Base-by-base conservation (phyloP, 805 yeast genomes). In the Saccharomyces eubayanus region DNA sequence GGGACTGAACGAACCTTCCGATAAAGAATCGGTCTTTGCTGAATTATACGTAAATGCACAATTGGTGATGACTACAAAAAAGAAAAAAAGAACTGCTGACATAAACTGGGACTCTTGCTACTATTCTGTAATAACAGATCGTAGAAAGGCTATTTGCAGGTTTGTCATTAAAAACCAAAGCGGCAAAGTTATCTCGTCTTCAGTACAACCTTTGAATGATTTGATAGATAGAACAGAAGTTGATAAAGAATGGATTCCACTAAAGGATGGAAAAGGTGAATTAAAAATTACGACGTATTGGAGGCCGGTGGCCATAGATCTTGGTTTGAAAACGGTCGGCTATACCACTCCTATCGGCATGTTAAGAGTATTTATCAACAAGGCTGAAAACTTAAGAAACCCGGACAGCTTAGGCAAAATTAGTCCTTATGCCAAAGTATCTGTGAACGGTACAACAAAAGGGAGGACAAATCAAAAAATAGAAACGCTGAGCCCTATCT, bases 311-410 rank as follows among this genome's bases (percentile, higher is more conserved):
- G 80, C 77, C 43, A 70, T 90, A 62, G 73, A 67, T 54, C 81
- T 81, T 51, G 83, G 83, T 14, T 69, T 81, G 47, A 87, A 89
- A 55, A 70, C 84, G 21, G 80, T 83, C 58, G 89, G 89, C 51
- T 91, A 88, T 72, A 80, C 87, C 16, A 87, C 87, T 54, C 97
- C 97, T 47, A 83, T 90, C 66, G 97, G 98, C 65, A 89, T 86
- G 46, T 78, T 89, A 6, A 81, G 97, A 62, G 75, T 91, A 41
- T 74, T 78, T 53, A 70, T 91, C 59, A 80, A 80, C 58, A 77
- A 77, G 55, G 96, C 92, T 47, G 78, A 76, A 54, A 84, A 80
- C 54, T 78, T 91, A 61, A 78, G 87, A 53, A 89, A 90, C 69
- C 76, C 87, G 69, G 96, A 89, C 67, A 84, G 81, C 54, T 76